A percentile compares a stretch with the other conserved stretches of the same genome.
phyloP scores from a whole-genome alignment of 805 yeast species.

The Hanseniaspora lindneri region DNA sequence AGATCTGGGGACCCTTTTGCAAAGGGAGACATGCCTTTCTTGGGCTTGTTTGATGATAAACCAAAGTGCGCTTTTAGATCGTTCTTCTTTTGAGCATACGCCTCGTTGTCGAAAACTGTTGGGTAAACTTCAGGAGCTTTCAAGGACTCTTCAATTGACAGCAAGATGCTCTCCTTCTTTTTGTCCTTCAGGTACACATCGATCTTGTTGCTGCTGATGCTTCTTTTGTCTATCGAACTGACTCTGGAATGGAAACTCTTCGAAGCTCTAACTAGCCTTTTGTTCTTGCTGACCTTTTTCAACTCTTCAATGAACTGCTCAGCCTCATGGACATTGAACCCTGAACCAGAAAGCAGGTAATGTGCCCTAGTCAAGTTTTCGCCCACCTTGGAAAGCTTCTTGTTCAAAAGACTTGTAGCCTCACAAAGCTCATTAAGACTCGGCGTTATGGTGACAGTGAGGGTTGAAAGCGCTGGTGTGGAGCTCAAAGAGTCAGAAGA shows the following conservation, averaged over 20 bases:
- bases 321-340: constrained; percentile 74
- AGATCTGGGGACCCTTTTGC: constrained; percentile 14
- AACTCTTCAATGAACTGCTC: constrained; percentile 42
- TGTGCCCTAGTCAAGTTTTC: constrained; percentile 57
- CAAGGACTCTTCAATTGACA: constrained; percentile 72
- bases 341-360: constrained; percentile 79
- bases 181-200: constrained; percentile 54
- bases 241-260: constrained; percentile 18
- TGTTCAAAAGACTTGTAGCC: constrained; percentile 14
- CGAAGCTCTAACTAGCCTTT: constrained; percentile 21
- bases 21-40: not conserved
- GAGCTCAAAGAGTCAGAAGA: not conserved
- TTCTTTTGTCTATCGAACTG: constrained; percentile 19
- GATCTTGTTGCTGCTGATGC: constrained; percentile 31
- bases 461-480: not conserved
- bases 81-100: constrained; percentile 66
- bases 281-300: constrained; percentile 25
- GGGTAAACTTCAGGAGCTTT: constrained; percentile 68
- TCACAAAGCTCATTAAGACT: constrained; percentile 60
- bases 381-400: constrained; percentile 29
- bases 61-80: constrained; percentile 67
- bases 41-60: constrained; percentile 31
- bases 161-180: constrained; percentile 70
- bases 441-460: constrained; percentile 4
- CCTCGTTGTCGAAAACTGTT: constrained; percentile 58